These are phyloP conservation scores for Vanrija humicola DNA, from an alignment of 1,284 basidiomycete genomes.

Conservation along the genomic window DNA sequence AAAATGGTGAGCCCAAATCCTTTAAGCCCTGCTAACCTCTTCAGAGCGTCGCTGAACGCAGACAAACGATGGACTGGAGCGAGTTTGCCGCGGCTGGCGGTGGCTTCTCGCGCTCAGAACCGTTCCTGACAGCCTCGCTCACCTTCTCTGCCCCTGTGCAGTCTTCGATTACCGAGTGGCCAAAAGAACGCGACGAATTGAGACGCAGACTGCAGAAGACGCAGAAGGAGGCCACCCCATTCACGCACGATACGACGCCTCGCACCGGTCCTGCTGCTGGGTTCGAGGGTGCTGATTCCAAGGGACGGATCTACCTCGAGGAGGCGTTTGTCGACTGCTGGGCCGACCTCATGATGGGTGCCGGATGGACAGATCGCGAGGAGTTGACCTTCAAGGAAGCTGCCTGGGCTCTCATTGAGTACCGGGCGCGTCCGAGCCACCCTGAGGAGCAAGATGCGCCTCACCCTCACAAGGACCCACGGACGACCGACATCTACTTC, in stretches of 20 bases:
- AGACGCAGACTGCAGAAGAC: slow-evolving; percentile 73
- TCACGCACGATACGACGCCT: slow-evolving; percentile 79
- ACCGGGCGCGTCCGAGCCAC: slow-evolving; percentile 56
- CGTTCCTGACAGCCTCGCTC: slow-evolving; percentile 68
- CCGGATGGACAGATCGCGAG: slow-evolving; percentile 69
- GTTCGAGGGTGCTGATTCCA: slow-evolving; percentile 47
- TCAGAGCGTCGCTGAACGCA: slow-evolving; percentile 66
- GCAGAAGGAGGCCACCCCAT: slow-evolving; percentile 70
- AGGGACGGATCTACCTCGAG: slow-evolving; percentile 67
- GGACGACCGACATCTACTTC: slow-evolving; percentile 60
- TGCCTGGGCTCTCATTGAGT: slow-evolving; percentile 87
- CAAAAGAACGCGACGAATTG: slow-evolving; percentile 65
- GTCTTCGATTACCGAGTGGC: slow-evolving; percentile 65
- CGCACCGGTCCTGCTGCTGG: slow-evolving; percentile 51
- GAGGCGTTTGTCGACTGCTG: slow-evolving; percentile 83
- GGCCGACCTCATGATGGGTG: slow-evolving; percentile 75
- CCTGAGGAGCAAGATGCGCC: slow-evolving; percentile 17
- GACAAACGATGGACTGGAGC: slow-evolving; percentile 75
- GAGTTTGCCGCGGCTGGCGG: slow-evolving; percentile 65
- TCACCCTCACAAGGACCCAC: slow-evolving; percentile 53
- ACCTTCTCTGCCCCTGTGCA: slow-evolving; percentile 69
- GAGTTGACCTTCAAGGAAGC: slow-evolving; percentile 76
- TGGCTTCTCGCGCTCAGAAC: slow-evolving; percentile 73
- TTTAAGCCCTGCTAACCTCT: not conserved
- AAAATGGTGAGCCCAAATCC: slow-evolving; percentile 57